A percentile compares a stretch with the other conserved stretches of the same genome.
phyloP scores from a whole-genome alignment of 1,284 basidiomycete genomes.

The Kalmanozyma brasiliensis region DNA sequence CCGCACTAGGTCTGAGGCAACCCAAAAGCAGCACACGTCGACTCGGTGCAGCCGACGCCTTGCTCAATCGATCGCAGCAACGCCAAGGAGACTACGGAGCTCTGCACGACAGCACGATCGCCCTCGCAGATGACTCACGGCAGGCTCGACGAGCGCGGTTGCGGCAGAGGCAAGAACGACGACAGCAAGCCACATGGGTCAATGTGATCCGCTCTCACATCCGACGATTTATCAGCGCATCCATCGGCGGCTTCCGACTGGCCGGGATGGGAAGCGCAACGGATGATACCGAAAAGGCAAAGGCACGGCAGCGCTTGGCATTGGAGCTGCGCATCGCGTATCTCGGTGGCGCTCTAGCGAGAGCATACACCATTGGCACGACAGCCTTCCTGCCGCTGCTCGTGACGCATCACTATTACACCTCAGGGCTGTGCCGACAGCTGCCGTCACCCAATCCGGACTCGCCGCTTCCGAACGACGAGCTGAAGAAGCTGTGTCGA shows the following conservation, averaged over 20 bases:
- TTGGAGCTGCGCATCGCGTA: conserved; percentile 50
- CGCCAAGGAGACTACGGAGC: conserved; percentile 27
- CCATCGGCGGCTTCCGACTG: conserved; percentile 37
- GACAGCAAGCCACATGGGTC: conserved; percentile 14
- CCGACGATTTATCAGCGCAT: conserved; percentile 9
- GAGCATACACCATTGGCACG: conserved; percentile 55
- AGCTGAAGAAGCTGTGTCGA: conserved; percentile 52
- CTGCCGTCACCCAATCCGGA: conserved; percentile 43
- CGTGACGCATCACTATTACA: conserved; percentile 54
- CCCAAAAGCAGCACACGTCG: not conserved
- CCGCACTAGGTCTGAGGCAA: conserved; percentile 22
- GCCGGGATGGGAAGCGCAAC: conserved; percentile 8
- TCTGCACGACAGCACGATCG: conserved; percentile 35
- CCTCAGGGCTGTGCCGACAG: conserved; percentile 40
- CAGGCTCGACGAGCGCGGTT: conserved; percentile 35
- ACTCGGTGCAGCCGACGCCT: conserved; percentile 3
- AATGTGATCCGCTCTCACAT: conserved; percentile 20
- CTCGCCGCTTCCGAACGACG: conserved; percentile 38
- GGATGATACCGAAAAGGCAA: conserved; percentile 3
- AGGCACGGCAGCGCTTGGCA: conserved; percentile 11
- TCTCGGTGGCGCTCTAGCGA: conserved; percentile 50
- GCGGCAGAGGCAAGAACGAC: conserved; percentile 22
- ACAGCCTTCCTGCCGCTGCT: conserved; percentile 59
- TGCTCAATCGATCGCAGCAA: conserved; percentile 1
- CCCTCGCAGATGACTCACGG: conserved; percentile 24